Conservation (phyloP, 2,329 filamentous ascomycete genomes). For the Cercospora citrullina region DNA sequence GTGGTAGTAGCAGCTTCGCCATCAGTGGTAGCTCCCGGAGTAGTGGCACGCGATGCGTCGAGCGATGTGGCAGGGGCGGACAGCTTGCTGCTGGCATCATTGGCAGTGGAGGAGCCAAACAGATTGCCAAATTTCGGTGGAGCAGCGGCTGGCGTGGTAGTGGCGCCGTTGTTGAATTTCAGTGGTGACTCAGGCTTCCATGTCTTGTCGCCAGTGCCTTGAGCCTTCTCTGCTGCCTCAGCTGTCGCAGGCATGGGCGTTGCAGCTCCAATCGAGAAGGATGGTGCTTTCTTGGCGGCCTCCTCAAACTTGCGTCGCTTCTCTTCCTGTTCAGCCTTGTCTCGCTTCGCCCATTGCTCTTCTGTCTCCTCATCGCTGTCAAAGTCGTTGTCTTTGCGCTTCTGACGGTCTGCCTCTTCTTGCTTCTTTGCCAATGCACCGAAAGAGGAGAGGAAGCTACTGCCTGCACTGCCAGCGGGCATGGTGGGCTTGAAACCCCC, state of each 20-base stretch:
- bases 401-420: constrained; percentile 48
- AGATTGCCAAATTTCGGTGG: constrained; percentile 22
- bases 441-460: constrained; percentile 35
- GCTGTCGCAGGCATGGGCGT: constrained; percentile 21
- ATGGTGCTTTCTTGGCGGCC: constrained; percentile 36
- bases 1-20: constrained; percentile 36
- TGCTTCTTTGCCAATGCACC: constrained; percentile 42
- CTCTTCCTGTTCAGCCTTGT: constrained; percentile 49
- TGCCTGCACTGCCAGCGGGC: constrained; percentile 31
- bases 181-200: constrained; percentile 52
- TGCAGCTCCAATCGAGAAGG: constrained; percentile 29
- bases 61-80: constrained; percentile 33
- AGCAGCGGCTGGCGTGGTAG: constrained; percentile 29
- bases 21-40: constrained; percentile 50
- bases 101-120: constrained; percentile 3
- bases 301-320: constrained; percentile 47
- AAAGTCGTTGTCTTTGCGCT: constrained; percentile 53
- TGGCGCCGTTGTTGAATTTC: constrained; percentile 45
- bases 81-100: constrained; percentile 17
- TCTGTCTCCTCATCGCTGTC: constrained; percentile 56
- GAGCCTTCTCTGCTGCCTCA: constrained; percentile 26
- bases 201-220: constrained; percentile 44
- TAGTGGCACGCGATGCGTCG: constrained; percentile 48
- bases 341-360: constrained; percentile 49
- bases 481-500: constrained; percentile 43